These are phyloP conservation scores for Dactylellina sp. DNA, from an alignment of 2,329 filamentous ascomycete genomes.

Conservation along the genomic window DNA sequence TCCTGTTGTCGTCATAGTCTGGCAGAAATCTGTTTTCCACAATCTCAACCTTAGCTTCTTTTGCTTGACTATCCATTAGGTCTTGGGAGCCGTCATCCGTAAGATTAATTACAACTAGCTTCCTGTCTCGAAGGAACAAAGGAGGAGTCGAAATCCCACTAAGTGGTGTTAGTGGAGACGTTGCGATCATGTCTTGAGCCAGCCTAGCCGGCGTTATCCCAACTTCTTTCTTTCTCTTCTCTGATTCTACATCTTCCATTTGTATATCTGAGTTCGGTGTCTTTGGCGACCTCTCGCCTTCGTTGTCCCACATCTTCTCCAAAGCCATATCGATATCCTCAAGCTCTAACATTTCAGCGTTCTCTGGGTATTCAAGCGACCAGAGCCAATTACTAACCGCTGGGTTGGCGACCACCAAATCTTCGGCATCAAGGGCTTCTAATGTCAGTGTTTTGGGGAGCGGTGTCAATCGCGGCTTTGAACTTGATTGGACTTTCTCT, in stretches of 20 bases:
- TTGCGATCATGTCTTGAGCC: neutral
- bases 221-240: neutral
- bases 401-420: too few species aligned
- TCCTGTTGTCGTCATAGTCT: neutral
- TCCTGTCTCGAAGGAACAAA: neutral
- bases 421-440: slow-evolving; percentile 17
- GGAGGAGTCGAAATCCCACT: slow-evolving; percentile 27
- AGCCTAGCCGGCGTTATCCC: neutral
- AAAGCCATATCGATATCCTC: slow-evolving; percentile 28
- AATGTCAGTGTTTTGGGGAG: slow-evolving; percentile 8
- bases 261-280: neutral
- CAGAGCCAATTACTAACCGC: neutral
- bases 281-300: neutral
- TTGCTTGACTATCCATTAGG: neutral
- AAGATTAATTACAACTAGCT: neutral
- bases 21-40: neutral
- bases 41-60: neutral
- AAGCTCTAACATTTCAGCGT: slow-evolving; percentile 3
- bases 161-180: slow-evolving; percentile 31
- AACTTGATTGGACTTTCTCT: neutral
- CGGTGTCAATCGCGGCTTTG: neutral
- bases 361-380: slow-evolving; percentile 4
- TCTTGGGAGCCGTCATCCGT: neutral
- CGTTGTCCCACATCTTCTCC: slow-evolving; percentile 12
- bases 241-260: neutral